These are phyloP conservation scores for Dryas octopetala DNA, from an alignment of 306 rosid species.

Conservation along the genomic window DNA sequence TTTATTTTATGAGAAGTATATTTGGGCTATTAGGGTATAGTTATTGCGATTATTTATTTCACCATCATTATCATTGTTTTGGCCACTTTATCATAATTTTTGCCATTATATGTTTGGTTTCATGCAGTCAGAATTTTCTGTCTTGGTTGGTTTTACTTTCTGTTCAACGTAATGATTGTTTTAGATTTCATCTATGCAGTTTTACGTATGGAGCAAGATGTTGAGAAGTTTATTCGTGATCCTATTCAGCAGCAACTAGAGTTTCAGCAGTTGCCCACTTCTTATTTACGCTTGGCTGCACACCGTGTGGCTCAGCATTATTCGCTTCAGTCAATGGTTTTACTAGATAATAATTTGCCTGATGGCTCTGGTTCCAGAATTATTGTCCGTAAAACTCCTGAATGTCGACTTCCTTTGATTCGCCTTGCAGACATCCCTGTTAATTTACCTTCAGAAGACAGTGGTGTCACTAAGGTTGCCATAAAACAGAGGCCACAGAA, in stretches of 20 bases:
- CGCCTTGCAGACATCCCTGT: slow-evolving; percentile 94
- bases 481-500: slow-evolving; percentile 94
- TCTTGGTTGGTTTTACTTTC: background rate
- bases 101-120: background rate
- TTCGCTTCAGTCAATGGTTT: slow-evolving; percentile 89
- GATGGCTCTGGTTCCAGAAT: slow-evolving; percentile 96
- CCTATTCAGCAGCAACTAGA: slow-evolving; percentile 85
- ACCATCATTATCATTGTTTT: background rate
- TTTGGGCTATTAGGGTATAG: no score
- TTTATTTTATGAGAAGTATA: no score
- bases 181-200: slow-evolving; percentile 47
- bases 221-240: slow-evolving; percentile 79
- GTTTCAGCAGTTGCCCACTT: slow-evolving; percentile 94
- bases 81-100: background rate
- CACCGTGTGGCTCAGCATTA: slow-evolving; percentile 98
- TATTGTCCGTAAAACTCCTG: slow-evolving; percentile 84
- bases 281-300: slow-evolving; percentile 94
- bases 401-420: slow-evolving; percentile 64
- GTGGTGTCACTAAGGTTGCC: slow-evolving; percentile 70
- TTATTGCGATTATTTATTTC: no score
- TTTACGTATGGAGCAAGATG: slow-evolving; percentile 96
- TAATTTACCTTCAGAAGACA: slow-evolving; percentile 60
- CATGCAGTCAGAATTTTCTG: background rate
- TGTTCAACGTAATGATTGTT: background rate
- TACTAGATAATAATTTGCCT: slow-evolving; percentile 71